Evolutionary conservation across 2,329 filamentous ascomycete species (phyloP).

Genomic region (Leptodontidium sp.): DNA sequence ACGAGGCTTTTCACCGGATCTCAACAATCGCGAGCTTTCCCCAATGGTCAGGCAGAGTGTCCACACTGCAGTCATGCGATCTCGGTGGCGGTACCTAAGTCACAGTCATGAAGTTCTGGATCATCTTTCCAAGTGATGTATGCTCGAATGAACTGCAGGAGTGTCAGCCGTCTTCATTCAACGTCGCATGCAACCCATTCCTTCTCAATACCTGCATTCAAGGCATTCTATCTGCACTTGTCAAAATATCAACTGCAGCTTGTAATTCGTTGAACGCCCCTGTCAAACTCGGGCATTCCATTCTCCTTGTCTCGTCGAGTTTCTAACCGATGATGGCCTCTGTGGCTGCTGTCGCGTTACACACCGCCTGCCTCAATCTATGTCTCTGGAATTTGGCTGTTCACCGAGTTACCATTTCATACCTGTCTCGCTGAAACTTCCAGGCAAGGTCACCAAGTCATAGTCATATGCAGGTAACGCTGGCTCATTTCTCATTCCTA

Average conservation of each 20-base stretch:
- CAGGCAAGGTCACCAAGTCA: slow-evolving; percentile 14
- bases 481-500: slow-evolving; percentile 9
- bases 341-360: slow-evolving; percentile 17
- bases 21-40: slow-evolving; percentile 31
- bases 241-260: slow-evolving; percentile 16
- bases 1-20: slow-evolving; percentile 15
- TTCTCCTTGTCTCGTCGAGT: slow-evolving; percentile 12
- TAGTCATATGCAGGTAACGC: slow-evolving; percentile 31
- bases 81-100: slow-evolving; percentile 35
- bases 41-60: slow-evolving; percentile 20
- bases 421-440: slow-evolving; percentile 28
- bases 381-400: slow-evolving; percentile 32
- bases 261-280: not conserved
- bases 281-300: not conserved
- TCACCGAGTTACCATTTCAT: slow-evolving; percentile 33
- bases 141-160: slow-evolving; percentile 24
- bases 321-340: slow-evolving; percentile 6
- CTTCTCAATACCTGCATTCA: slow-evolving; percentile 21
- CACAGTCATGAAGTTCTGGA: slow-evolving; percentile 4
- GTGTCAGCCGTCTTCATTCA: slow-evolving; percentile 37
- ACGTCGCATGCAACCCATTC: slow-evolving; percentile 40
- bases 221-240: slow-evolving; percentile 13
- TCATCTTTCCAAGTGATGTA: not conserved
- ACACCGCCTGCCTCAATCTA: slow-evolving; percentile 30
- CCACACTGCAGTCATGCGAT: slow-evolving; percentile 30